A percentile compares a stretch with the other conserved stretches of the same genome.
phyloP scores from a whole-genome alignment of 768 basidiomycete species.

The Lentinula guzmanii region DNA sequence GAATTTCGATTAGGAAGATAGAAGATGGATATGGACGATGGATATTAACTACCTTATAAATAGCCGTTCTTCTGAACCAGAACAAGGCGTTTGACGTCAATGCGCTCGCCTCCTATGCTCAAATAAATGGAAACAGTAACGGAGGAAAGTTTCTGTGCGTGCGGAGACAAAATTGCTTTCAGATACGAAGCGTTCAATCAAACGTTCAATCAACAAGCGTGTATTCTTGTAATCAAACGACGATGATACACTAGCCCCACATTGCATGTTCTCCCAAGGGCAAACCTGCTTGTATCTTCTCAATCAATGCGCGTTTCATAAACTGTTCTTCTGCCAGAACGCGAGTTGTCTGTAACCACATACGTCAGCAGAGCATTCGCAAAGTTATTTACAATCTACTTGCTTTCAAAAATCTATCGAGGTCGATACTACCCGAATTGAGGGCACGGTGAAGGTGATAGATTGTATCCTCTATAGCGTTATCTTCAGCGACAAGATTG shows the following conservation, averaged over 20 bases:
- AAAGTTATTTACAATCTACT: conserved; percentile 19
- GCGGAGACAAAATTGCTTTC: no score
- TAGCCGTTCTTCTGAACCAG: no score
- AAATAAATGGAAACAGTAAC: no score
- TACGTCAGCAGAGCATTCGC: conserved; percentile 4
- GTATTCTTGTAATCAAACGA: neutral
- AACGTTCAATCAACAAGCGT: neutral
- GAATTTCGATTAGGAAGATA: conserved; percentile 79
- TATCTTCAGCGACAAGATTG: conserved; percentile 98
- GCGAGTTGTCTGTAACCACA: conserved; percentile 59
- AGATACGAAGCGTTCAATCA: no score
- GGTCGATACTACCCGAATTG: conserved; percentile 85
- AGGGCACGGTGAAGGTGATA: conserved; percentile 94
- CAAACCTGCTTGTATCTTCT: conserved; percentile 21
- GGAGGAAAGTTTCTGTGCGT: no score
- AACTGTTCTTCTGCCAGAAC: conserved; percentile 93
- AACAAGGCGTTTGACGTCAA: no score
- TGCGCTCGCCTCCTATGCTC: no score
- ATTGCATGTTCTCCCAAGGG: conserved; percentile 1
- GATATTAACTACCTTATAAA: neutral
- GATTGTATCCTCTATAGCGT: conserved; percentile 96
- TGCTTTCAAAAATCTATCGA: conserved; percentile 91
- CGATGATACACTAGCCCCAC: neutral
- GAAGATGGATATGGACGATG: conserved; percentile 1
- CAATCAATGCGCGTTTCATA: conserved; percentile 90